Conservation (phyloP, 2,329 filamentous ascomycete genomes). For the Cercospora sp. region DNA sequence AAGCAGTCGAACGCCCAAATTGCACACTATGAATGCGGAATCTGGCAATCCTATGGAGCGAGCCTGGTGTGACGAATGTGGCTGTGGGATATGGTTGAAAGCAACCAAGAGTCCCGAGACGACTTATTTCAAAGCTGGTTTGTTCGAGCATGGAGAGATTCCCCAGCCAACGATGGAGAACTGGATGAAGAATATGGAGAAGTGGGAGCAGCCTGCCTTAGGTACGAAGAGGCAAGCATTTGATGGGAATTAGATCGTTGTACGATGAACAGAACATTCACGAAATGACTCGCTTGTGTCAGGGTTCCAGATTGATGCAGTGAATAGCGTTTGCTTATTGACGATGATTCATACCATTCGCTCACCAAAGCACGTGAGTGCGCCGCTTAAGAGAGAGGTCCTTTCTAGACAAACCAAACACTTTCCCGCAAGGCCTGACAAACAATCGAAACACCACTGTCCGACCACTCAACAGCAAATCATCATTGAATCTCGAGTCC, state of each 20-base stretch:
- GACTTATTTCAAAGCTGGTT: conserved; percentile 19
- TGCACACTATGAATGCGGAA: conserved; percentile 15
- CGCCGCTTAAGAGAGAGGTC: neutral
- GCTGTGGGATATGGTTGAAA: conserved; percentile 19
- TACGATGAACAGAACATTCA: neutral
- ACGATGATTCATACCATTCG: neutral
- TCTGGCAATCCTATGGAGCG: conserved; percentile 16
- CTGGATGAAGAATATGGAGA: conserved; percentile 23
- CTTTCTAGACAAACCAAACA: neutral
- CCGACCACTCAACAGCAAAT: no score
- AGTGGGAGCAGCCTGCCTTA: conserved; percentile 15
- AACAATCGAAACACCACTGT: neutral
- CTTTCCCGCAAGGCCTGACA: no score
- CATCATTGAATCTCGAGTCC: no score
- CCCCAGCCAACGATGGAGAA: conserved; percentile 20
- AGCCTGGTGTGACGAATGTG: conserved; percentile 15
- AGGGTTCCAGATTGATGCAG: neutral
- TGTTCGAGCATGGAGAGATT: conserved; percentile 14
- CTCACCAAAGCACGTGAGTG: neutral
- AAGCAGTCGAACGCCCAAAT: neutral
- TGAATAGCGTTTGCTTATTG: neutral
- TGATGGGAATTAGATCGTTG: conserved; percentile 22
- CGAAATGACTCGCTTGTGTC: neutral
- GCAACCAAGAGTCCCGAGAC: neutral
- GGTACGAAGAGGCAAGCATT: conserved; percentile 18